phyloP scores from a whole-genome alignment of 106 monocot genomes.

The Apostasia shenzhenica region DNA sequence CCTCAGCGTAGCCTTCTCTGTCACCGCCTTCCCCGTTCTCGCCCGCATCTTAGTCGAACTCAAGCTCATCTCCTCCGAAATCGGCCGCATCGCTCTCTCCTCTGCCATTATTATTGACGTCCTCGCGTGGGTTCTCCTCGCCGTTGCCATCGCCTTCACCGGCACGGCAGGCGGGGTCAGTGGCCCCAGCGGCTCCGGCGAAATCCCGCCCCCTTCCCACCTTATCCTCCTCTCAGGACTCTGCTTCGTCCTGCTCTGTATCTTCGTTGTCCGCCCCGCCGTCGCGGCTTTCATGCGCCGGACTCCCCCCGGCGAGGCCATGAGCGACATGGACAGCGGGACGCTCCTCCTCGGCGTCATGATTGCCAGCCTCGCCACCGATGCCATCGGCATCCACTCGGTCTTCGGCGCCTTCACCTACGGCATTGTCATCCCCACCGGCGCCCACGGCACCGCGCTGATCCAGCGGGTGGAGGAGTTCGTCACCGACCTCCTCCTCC shows the following conservation, averaged over 20 bases:
- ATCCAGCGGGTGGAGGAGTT: slow-evolving; percentile 33
- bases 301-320: slow-evolving; percentile 29
- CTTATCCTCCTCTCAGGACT: slow-evolving; percentile 16
- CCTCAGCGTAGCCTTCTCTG: slow-evolving; percentile 20
- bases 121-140: slow-evolving; percentile 30
- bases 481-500: slow-evolving; percentile 19
- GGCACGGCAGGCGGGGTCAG: background rate
- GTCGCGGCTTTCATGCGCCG: slow-evolving; percentile 22
- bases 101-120: slow-evolving; percentile 25
- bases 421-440: slow-evolving; percentile 35
- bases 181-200: background rate
- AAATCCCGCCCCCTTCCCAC: background rate
- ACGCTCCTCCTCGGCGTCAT: slow-evolving; percentile 34
- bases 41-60: slow-evolving; percentile 33
- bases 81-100: slow-evolving; percentile 47
- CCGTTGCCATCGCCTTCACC: slow-evolving; percentile 14
- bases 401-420: slow-evolving; percentile 46
- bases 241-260: slow-evolving; percentile 19
- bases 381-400: slow-evolving; percentile 41
- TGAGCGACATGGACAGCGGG: slow-evolving; percentile 18
- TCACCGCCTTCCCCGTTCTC: slow-evolving; percentile 34
- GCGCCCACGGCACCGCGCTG: slow-evolving; percentile 15
- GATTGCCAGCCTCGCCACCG: slow-evolving; percentile 21
- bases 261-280: slow-evolving; percentile 32
- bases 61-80: slow-evolving; percentile 55